Percentiles rank a stretch among this genome's conserved stretches.
These are phyloP conservation scores for Coelastrella sp. DNA, from an alignment of 139 green algal genomes.

Conservation along the genomic window DNA sequence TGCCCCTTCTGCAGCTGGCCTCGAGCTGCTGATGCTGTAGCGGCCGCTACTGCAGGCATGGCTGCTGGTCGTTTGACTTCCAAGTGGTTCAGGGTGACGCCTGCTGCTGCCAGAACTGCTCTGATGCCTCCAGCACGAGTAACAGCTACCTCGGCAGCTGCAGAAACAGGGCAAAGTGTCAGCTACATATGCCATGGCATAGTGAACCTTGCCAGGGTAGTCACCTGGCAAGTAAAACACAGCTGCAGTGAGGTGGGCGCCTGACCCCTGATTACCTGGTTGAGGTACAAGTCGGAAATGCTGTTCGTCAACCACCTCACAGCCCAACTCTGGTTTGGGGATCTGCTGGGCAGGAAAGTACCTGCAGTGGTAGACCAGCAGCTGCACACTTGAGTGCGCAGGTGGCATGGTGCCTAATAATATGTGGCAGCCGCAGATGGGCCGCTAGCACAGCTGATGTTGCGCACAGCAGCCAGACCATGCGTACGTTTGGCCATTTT, in stretches of 20 bases:
- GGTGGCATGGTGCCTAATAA: too few species aligned
- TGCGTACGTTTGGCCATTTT: too few species aligned
- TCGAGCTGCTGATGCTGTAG: neutral
- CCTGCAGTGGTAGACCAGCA: neutral
- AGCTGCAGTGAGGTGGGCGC: neutral
- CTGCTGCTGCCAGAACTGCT: conserved; percentile 58
- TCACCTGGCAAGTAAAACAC: neutral
- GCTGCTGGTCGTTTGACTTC: conserved; percentile 29
- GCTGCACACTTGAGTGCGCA: neutral
- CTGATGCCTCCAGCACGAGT: conserved; percentile 69
- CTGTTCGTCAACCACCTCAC: conserved; percentile 58
- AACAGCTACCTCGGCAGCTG: conserved; percentile 71
- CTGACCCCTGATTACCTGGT: neutral
- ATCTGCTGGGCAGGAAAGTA: conserved; percentile 64
- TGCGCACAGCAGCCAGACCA: too few species aligned
- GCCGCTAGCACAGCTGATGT: too few species aligned
- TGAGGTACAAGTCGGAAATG: conserved; percentile 58
- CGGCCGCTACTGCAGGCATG: neutral
- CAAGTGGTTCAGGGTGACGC: conserved; percentile 35
- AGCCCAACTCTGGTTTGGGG: conserved; percentile 60
- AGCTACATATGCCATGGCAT: too few species aligned
- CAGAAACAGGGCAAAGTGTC: conserved; percentile 16
- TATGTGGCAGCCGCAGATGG: too few species aligned
- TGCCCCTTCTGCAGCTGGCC: conserved; percentile 16
- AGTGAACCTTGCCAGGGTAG: too few species aligned